Base-by-base conservation (phyloP, 2,329 filamentous ascomycete species). In the Proliferodiscus dingleyae region DNA sequence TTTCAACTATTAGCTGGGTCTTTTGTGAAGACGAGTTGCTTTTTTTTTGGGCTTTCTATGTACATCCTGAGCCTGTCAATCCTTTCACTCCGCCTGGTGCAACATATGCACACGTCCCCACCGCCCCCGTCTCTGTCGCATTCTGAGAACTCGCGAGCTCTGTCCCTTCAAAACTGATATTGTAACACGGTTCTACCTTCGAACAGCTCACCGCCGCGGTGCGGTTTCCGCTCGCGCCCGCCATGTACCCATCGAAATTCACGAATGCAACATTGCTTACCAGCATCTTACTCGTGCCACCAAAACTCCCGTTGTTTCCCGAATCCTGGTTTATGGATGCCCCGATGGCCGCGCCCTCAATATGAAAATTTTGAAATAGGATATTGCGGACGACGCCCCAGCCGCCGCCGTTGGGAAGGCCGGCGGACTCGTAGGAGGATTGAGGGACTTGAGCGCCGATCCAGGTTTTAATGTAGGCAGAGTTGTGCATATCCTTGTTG, bases 381-480 rank as follows among this genome's bases (percentile, higher is more conserved):
- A 79, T 61, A 52, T 78, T 75, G 11, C 64, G 60, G 3, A 79
- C 68, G 3, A 59, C 63, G n/a, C 77, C 76, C 63, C 54, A 77
- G 15, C 75, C 75, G 11, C 69, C 73, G 9, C 75, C 75, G 4
- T 71, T 66, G 3, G 75, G 73, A 28, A 68, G 59, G 16, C 66
- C 68, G 6, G 62, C 72, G 43, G 64, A 70, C 53, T 80, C 74
- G 53, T 79, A 79, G 5, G 55, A 60, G 15, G 58, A 56, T 51
- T 77, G 71, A 0, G 66, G 65, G 0, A 72, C 67, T 2, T 69
- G 66, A 1, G 62, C 68, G 3, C 76, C 75, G 3, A 76, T 66
- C 71, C 73, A 80, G 1, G 75, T 78, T 55, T 79, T 80, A 59
- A 80, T 74, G 52, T 78, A 77, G 1, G 71, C 73, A 11, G 62